Evolutionary conservation across 2,329 filamentous ascomycete species (phyloP).

Genomic region (Dothistroma septosporum): DNA sequence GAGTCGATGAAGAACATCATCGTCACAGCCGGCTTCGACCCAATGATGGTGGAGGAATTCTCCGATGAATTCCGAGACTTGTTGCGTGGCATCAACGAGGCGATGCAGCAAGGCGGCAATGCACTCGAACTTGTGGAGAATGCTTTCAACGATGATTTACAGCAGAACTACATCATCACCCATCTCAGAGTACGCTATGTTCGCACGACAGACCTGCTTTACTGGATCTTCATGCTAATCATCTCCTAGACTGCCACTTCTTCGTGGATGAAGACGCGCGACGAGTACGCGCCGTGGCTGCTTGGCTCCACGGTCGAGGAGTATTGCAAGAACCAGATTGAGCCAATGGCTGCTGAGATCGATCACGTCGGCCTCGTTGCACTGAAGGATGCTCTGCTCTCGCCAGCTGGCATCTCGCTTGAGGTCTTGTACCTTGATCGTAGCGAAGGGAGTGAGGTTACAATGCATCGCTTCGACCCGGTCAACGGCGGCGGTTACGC

Average conservation of each 20-base stretch:
- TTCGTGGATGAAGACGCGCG: conserved; percentile 75
- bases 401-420: conserved; percentile 71
- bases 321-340: conserved; percentile 67
- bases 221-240: not conserved
- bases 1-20: conserved; percentile 67
- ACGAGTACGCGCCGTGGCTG: conserved; percentile 69
- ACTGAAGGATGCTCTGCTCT: conserved; percentile 72
- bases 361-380: conserved; percentile 82
- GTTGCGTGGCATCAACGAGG: conserved; percentile 56
- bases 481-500: conserved; percentile 40
- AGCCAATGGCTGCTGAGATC: conserved; percentile 75
- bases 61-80: conserved; percentile 69
- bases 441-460: conserved; percentile 72
- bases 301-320: conserved; percentile 57
- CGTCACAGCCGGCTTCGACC: conserved; percentile 62
- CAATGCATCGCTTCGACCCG: conserved; percentile 61
- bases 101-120: conserved; percentile 53
- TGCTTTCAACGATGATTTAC: conserved; percentile 68
- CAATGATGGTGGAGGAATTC: conserved; percentile 76
- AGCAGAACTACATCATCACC: conserved; percentile 75
- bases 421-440: conserved; percentile 91
- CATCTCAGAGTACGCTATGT: conserved; percentile 59
- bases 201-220: not conserved
- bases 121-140: conserved; percentile 38
- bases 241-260: conserved; percentile 66